Evolutionary conservation across 352 stramenopile species (phyloP).

Genomic region (Phytophthora quininea): DNA sequence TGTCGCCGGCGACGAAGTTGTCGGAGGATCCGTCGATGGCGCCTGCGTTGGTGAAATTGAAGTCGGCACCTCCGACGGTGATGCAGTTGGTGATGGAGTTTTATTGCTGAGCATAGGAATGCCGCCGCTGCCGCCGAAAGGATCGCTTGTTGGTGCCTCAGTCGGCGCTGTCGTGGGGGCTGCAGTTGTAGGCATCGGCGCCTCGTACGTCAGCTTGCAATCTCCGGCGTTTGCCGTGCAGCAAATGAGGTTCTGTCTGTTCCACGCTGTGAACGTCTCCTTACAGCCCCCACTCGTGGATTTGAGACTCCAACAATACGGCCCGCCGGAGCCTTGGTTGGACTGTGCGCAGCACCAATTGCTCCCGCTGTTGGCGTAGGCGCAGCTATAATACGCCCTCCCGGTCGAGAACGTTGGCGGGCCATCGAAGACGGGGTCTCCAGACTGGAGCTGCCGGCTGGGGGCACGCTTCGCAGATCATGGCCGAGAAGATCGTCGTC

Average conservation of each 20-base stretch:
- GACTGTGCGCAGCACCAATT: conserved; percentile 55
- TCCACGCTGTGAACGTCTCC: conserved; percentile 42
- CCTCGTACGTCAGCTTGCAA: conserved; percentile 48
- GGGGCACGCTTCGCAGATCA: neutral
- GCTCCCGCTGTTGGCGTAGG: conserved; percentile 22
- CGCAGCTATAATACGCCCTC: conserved; percentile 53
- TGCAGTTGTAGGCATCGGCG: conserved; percentile 32
- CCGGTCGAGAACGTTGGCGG: conserved; percentile 34
- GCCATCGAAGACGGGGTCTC: conserved; percentile 12
- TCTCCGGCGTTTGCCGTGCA: conserved; percentile 36
- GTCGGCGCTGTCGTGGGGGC: neutral
- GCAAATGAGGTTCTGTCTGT: conserved; percentile 60
- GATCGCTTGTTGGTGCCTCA: neutral
- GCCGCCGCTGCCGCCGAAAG: conserved; percentile 1
- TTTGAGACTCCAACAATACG: conserved; percentile 49
- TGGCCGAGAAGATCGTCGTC: neutral
- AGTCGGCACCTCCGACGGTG: neutral
- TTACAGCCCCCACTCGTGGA: conserved; percentile 23
- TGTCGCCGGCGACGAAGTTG: neutral
- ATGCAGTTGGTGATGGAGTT: neutral
- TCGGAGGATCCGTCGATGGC: neutral
- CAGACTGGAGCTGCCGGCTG: conserved; percentile 48
- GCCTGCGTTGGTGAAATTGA: conserved; percentile 2
- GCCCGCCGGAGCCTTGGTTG: conserved; percentile 26
- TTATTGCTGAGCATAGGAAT: conserved; percentile 11